Base-by-base conservation (phyloP, 2,329 filamentous ascomycete genomes). In the Talaromyces sp. region DNA sequence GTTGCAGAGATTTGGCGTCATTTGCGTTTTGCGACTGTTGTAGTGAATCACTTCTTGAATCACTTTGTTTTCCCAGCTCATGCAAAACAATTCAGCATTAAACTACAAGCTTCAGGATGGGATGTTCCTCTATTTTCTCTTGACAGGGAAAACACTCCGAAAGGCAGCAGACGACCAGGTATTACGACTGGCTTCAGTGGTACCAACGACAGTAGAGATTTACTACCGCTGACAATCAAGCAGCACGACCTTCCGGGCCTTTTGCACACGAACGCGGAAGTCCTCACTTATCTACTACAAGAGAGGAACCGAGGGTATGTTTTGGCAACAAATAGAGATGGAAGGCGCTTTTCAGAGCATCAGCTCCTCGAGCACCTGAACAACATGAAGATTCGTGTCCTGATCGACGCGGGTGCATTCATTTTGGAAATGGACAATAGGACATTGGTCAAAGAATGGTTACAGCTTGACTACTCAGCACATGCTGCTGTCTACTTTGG, bases 161-260 rank as follows among this genome's bases (percentile, higher is more conserved):
- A 33, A 3, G 27, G 27, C n/a, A 66, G 22, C 16, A 65, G n/a
- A 35, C 41, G 14, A 37, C n/a, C 39, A 13, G 24, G 31, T 63
- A 31, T 66, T 8, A 89, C 88, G 0, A 90, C 88, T 0, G 89
- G 89, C 0, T 92, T 93, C 71, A 89, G 86, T 8, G 89, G 89
- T 0, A 92, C 90, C 0, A 91, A 90, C 52, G 89, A 92, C 70
- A 87, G 85, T 22, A 80, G 83, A 43, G 77, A 75, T 0, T 79
- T 89, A 39, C 74, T 91, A 0, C 89, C 89, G 0, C 73, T 87
- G n/a, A 86, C 81, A 0, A 86, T 91, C 22, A 73, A 78, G 22
- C 88, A 91, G 60, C 75, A 85, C 0, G 88, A 92, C 66, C 79
- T 92, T 0, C 75, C 80, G 0, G 73, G 78, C 0, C 79, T 90